phyloP scores from a whole-genome alignment of 73 alveolate genomes.

The Urostyla sp. region DNA sequence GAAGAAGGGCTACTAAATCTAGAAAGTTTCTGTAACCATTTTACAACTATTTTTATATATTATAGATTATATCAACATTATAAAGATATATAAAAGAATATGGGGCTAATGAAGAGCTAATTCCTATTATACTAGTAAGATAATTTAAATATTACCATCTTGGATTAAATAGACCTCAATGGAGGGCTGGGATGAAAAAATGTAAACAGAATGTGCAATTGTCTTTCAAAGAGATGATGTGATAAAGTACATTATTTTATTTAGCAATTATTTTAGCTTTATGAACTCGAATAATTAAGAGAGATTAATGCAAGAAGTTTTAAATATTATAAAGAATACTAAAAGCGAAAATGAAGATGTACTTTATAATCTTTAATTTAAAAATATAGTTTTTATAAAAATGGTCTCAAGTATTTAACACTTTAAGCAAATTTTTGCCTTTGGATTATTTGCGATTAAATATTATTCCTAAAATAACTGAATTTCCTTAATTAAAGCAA shows the following conservation, averaged over 20 bases:
- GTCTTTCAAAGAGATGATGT: constrained; percentile 34
- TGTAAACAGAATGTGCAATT: constrained; percentile 29
- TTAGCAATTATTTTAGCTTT: too few relatives aligned
- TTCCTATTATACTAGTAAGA: constrained; percentile 55
- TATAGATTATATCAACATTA: constrained; percentile 33
- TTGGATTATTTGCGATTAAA: not conserved
- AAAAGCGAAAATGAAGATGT: constrained; percentile 33
- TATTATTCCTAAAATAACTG: constrained; percentile 2
- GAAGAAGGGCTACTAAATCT: constrained; percentile 38
- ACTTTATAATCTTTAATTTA: not conserved
- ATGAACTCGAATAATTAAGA: constrained; percentile 1
- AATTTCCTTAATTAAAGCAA: constrained; percentile 37
- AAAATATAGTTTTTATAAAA: constrained; percentile 11
- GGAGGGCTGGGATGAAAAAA: constrained; percentile 47
- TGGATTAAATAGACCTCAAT: constrained; percentile 23
- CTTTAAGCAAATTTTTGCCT: not conserved
- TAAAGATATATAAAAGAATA: constrained; percentile 20
- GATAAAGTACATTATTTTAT: too few relatives aligned
- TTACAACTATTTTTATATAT: not conserved
- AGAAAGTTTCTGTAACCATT: constrained; percentile 46
- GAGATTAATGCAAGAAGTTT: constrained; percentile 4
- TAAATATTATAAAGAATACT: constrained; percentile 19
- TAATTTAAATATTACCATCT: not conserved
- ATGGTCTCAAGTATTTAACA: constrained; percentile 27
- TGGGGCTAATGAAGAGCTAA: constrained; percentile 45